Evolutionary conservation across 129 eudicot genomes (phyloP), one percentile per base, ranked within the genome.

Genomic region (Saposhnikovia divaricata): DNA sequence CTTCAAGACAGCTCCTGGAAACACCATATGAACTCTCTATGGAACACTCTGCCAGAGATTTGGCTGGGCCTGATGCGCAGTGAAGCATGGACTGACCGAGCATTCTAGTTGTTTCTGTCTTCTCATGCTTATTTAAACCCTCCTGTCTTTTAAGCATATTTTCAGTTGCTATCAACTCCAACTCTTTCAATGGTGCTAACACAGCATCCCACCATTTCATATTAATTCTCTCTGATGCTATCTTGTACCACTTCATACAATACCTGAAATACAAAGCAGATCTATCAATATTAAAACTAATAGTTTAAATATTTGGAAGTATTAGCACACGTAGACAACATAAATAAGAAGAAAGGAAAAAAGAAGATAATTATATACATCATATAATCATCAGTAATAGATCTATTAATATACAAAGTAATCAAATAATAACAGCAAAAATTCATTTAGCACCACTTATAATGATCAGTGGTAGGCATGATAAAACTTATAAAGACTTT

Each of bases 161-260:
- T 84, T 82, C 87, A 4, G 88, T 89, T 85, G 91, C 92, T 81
- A 80, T 76, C 10, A 88, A 84, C 87, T 94, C 98, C 83, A 94
- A 85, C 80, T 83, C 87, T 77, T 90, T 94, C 77, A 94, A 73
- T 78, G 98, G 98, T 72, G 74, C 86, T 84, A 94, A 80, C 50
- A 94, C 98, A 39, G 87, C 76, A 50, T 92, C 91, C 98, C 98
- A 94, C 97, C 98, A 94, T 73, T 72, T 83, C 15, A 91, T 78
- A 83, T 86, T 83, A 79, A 94, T 81, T 81, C 98, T 88, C 75
- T 87, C 88, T 48, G 98, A 82, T 43, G 97, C 96, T 78, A 94
- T 85, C 87, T 90, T 91, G 93, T 91, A 85, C 98, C 98, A 94
- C 77, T 90, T 89, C 77, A 87, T 80, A 84, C 98, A 94, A 80